Evolutionary conservation across 495 filamentous ascomycete genomes (phyloP), one percentile per base, ranked within the genome.

Genomic region (Daldinia caldariorum): DNA sequence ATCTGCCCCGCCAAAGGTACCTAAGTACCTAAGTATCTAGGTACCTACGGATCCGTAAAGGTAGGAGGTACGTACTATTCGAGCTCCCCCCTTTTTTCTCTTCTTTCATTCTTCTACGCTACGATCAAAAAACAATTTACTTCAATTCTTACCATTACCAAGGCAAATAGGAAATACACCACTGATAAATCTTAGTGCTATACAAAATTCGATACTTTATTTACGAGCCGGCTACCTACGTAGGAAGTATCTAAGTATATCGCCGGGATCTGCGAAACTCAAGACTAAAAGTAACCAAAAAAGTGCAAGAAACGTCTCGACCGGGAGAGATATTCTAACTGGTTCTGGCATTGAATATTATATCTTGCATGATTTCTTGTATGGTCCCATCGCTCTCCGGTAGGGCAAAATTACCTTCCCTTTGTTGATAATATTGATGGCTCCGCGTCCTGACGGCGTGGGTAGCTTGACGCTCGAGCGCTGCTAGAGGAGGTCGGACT

Each of bases 1-100:
- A 47, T 22, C 18, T 47, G 43, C 43, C 43, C 43, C 43, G 8
- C 43, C 43, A 22, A 47, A 26, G 26, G 26, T 26, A 26, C 26
- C 26, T 26, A 26, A 1, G 26, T 26, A 26, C 26, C 26, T 26
- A 26, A 1, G 26, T 26, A 26, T 26, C 3, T 26, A 3, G 26
- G 26, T 26, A 26, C 26, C 26, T 26, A 26, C 26, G 26, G 26
- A 26, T 26, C 26, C 3, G 26, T 47, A 22, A 22, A 49, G n/a
- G 22, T 57, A 57, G 9, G 50, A 49, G n/a, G 22, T 57, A 57
- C 16, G 50, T 53, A 32, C 29, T 22, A 31, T 32, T 16, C 4
- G 7, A 32, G 14, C 34, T 57, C 34, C 16, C 54, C 16, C 54
- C 32, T 26, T 57, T 57, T 35, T 7, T 10, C 34, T 10, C 5